These are phyloP conservation scores for Leishmania mexicana DNA, from an alignment of 208 protist species.

Conservation along the genomic window DNA sequence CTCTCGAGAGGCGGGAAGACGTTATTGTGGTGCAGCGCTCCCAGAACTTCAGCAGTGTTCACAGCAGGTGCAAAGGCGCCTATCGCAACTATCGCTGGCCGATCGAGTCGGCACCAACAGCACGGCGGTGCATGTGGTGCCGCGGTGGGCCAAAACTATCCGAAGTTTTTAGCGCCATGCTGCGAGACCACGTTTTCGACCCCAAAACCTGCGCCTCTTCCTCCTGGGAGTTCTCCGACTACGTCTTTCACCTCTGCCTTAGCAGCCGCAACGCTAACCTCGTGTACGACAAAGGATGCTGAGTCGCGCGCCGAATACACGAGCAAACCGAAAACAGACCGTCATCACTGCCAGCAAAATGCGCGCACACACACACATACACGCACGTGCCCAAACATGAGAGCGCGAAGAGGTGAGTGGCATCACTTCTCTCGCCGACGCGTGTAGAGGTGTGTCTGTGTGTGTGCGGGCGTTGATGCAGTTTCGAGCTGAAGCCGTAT, in stretches of 20 bases:
- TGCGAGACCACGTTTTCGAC: conserved; percentile 30
- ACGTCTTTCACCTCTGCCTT: conserved; percentile 32
- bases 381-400: neutral
- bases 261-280: neutral
- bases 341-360: neutral
- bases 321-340: too few relatives aligned
- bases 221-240: conserved; percentile 33
- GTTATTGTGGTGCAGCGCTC: conserved; percentile 56
- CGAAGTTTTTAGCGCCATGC: conserved; percentile 24
- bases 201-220: conserved; percentile 29
- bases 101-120: conserved; percentile 41
- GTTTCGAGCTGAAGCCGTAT: neutral
- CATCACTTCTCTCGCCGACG: neutral
- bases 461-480: neutral
- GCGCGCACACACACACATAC: neutral
- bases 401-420: neutral
- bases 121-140: conserved; percentile 23
- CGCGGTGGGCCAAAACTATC: conserved; percentile 11
- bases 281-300: neutral
- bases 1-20: conserved; percentile 48
- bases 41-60: conserved; percentile 58
- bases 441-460: neutral
- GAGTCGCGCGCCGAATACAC: neutral
- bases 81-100: conserved; percentile 44
- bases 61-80: conserved; percentile 43